A percentile compares a stretch with the other conserved stretches of the same genome.
Conservation (phyloP, 2,329 filamentous ascomycete genomes). For the Magnaporthiopsis incrustans region DNA sequence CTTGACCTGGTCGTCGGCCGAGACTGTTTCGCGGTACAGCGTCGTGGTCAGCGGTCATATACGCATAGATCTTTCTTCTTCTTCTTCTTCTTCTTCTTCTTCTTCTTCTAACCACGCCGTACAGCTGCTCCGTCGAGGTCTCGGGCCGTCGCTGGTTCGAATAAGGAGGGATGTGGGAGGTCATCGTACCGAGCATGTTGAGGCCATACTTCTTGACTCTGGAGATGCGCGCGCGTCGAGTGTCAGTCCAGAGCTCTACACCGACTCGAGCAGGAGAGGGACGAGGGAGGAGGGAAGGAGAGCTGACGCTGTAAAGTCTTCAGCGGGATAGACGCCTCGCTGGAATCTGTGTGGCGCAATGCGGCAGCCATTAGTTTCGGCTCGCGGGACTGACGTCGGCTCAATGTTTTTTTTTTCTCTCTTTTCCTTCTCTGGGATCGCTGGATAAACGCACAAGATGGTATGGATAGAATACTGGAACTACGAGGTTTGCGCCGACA, state of each 20-base stretch:
- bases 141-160: background rate
- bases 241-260: background rate
- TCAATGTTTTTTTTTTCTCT: too few species aligned
- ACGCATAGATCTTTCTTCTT: background rate
- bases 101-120: background rate
- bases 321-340: conserved; percentile 76
- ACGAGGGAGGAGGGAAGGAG: background rate
- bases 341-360: conserved; percentile 58
- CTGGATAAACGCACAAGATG: conserved; percentile 58
- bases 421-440: background rate
- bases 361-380: background rate
- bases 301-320: conserved; percentile 75
- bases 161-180: background rate
- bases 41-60: background rate
- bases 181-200: conserved; percentile 72
- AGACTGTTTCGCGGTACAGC: conserved; percentile 46
- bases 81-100: background rate
- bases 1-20: conserved; percentile 94
- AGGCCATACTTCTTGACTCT: conserved; percentile 96
- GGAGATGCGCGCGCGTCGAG: background rate
- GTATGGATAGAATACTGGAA: conserved; percentile 99
- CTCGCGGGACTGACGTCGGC: conserved; percentile 1
- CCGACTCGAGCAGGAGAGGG: background rate
- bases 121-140: background rate
- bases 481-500: conserved; percentile 26